These are phyloP conservation scores for Hypoxylon crocopeplum DNA, from an alignment of 495 filamentous ascomycete genomes.

Conservation along the genomic window DNA sequence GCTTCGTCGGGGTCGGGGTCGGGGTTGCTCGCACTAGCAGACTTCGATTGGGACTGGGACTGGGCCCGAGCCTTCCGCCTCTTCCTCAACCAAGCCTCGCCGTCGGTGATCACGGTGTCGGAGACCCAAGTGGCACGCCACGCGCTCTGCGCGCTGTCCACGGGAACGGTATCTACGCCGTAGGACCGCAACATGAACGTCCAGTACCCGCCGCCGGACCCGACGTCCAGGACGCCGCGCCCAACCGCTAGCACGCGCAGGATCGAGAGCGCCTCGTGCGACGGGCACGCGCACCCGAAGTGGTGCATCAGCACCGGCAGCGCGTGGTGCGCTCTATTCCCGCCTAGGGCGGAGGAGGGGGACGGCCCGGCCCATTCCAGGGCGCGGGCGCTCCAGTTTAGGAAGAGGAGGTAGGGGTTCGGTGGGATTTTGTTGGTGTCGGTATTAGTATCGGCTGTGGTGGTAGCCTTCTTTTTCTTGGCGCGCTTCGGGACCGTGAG, in stretches of 20 bases:
- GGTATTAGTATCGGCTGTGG: background rate
- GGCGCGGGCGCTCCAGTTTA: constrained; percentile 53
- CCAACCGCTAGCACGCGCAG: constrained; percentile 53
- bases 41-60: background rate
- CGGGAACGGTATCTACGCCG: constrained; percentile 43
- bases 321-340: constrained; percentile 57
- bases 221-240: constrained; percentile 59
- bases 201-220: constrained; percentile 69
- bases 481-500: constrained; percentile 47
- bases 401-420: constrained; percentile 67
- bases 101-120: constrained; percentile 61
- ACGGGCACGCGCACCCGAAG: constrained; percentile 67
- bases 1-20: constrained; percentile 47
- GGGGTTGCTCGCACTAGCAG: background rate
- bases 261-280: constrained; percentile 59
- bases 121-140: constrained; percentile 68
- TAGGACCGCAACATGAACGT: constrained; percentile 61
- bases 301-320: constrained; percentile 72
- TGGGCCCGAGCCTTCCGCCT: background rate
- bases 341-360: constrained; percentile 31
- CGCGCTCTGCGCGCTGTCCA: constrained; percentile 61
- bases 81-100: constrained; percentile 48
- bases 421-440: constrained; percentile 29
- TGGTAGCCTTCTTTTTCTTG: constrained; percentile 27
- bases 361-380: constrained; percentile 62